These are phyloP conservation scores for Nemophila menziesii DNA, from an alignment of 257 asterid species.

Conservation along the genomic window DNA sequence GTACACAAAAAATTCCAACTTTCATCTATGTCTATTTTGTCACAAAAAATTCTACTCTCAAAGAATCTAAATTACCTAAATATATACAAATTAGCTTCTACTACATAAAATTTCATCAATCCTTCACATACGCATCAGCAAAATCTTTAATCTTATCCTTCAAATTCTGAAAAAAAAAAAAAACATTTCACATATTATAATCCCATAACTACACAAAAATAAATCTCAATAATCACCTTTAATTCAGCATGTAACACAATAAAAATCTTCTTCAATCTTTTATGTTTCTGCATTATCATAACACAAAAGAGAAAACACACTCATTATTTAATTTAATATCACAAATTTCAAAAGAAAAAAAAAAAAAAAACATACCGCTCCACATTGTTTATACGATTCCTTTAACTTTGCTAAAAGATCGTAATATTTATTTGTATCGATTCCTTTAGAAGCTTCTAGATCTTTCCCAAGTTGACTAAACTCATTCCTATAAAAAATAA, in stretches of 20 bases:
- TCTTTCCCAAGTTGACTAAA: constrained; percentile 60
- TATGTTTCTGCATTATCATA: constrained; percentile 52
- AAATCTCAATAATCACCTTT: constrained; percentile 30
- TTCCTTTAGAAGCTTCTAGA: constrained; percentile 52
- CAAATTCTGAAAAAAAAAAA: constrained; percentile 42
- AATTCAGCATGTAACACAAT: constrained; percentile 69
- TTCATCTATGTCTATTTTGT: neutral
- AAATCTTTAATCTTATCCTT: constrained; percentile 71
- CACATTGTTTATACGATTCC: constrained; percentile 63
- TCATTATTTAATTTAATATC: too few species aligned
- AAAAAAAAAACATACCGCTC: constrained; percentile 41
- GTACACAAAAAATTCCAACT: neutral
- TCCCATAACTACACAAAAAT: neutral
- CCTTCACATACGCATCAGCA: constrained; percentile 38
- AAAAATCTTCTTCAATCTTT: constrained; percentile 64
- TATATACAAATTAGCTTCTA: constrained; percentile 6
- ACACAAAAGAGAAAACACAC: constrained; percentile 5
- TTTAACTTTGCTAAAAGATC: constrained; percentile 47
- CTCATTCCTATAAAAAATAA: constrained; percentile 39
- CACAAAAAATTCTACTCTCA: neutral
- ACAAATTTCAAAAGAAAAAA: neutral
- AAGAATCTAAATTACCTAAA: neutral
- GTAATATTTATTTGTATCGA: constrained; percentile 44
- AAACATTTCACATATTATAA: constrained; percentile 6
- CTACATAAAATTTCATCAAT: constrained; percentile 13